These are phyloP conservation scores for Garcia nutans DNA, from an alignment of 345 rosid species.

Conservation along the genomic window DNA sequence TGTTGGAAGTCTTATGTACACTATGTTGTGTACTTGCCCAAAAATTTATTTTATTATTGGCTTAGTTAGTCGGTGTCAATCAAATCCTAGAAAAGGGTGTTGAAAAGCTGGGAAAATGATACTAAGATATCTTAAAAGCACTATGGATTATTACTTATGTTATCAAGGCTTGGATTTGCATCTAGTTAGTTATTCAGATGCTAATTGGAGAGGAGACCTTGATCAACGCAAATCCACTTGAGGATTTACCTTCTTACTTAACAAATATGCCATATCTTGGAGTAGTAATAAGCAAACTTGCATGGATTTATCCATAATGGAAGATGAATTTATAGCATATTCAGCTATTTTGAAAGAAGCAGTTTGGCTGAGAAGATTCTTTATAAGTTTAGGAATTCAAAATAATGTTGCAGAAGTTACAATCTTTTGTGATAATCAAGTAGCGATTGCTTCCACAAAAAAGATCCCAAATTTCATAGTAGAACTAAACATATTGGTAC, in stretches of 20 bases:
- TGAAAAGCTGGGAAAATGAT: background rate
- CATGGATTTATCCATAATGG: too few species aligned
- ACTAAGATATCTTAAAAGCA: background rate
- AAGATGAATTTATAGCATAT: too few species aligned
- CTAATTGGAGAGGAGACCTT: background rate
- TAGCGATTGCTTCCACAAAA: background rate
- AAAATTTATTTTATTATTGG: background rate
- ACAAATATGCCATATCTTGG: too few species aligned
- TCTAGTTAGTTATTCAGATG: background rate
- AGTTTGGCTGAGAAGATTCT: too few species aligned
- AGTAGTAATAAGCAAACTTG: background rate
- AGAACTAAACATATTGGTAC: background rate
- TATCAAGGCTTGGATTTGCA: background rate
- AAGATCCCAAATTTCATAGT: background rate
- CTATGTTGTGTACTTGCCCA: background rate
- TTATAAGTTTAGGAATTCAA: too few species aligned
- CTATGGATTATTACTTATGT: background rate
- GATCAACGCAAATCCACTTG: background rate
- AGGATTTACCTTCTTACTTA: background rate
- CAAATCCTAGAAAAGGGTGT: background rate
- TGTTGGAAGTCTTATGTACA: background rate
- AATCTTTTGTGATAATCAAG: too few species aligned
- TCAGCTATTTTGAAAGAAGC: too few species aligned
- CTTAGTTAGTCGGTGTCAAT: background rate
- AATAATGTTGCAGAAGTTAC: too few species aligned